These are phyloP conservation scores for Ceriops decandra DNA, from an alignment of 345 rosid genomes.

Conservation along the genomic window DNA sequence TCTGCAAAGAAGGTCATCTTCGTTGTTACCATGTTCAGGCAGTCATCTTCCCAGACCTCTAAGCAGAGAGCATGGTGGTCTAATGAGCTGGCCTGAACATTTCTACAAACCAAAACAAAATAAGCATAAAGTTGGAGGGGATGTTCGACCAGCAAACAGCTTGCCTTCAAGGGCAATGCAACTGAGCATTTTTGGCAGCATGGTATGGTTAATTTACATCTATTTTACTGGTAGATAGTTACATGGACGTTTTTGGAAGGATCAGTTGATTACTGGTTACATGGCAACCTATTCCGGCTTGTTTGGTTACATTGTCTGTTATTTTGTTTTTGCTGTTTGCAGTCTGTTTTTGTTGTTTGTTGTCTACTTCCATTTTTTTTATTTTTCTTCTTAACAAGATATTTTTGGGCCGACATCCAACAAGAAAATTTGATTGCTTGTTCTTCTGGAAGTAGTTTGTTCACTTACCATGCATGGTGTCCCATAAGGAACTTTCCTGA, in stretches of 20 bases:
- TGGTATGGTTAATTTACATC: conserved; percentile 35
- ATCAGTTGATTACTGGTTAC: neutral
- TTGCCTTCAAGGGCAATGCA: conserved; percentile 80
- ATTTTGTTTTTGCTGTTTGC: no score
- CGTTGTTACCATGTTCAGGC: conserved; percentile 32
- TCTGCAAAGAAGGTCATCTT: conserved; percentile 45
- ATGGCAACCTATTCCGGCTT: no score
- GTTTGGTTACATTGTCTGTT: no score
- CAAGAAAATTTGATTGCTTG: conserved; percentile 5
- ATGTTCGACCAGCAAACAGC: conserved; percentile 29
- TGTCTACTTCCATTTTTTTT: no score
- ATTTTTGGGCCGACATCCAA: no score
- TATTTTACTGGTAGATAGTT: conserved; percentile 6
- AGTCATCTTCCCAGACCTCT: conserved; percentile 48
- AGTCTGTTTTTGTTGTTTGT: no score
- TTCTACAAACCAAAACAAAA: conserved; percentile 31
- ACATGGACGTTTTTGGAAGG: neutral
- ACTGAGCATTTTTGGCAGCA: conserved; percentile 72
- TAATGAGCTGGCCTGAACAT: conserved; percentile 78
- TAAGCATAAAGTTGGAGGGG: conserved; percentile 21
- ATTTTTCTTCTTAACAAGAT: neutral
- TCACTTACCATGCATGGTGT: conserved; percentile 43
- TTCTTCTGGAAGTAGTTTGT: conserved; percentile 45
- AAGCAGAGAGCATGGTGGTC: conserved; percentile 49
- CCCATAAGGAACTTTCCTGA: neutral